Evolutionary conservation across 1,284 basidiomycete genomes (phyloP).

Genomic region (Xerocomus nothofagi): DNA sequence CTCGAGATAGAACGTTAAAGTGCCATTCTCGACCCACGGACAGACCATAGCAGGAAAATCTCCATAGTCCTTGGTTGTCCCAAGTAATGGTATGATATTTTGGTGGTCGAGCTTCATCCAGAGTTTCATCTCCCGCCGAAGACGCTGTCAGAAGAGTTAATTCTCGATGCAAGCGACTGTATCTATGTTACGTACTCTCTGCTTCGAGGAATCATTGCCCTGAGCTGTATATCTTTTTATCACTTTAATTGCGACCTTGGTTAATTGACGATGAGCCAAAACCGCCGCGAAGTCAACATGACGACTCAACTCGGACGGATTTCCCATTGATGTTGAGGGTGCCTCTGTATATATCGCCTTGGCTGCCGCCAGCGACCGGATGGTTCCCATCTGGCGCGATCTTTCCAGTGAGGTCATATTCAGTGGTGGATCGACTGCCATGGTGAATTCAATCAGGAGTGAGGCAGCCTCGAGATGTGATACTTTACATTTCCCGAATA

Average conservation of each 20-base stretch:
- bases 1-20: constrained; percentile 20
- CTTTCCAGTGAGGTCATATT: constrained; percentile 16
- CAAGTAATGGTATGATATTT: constrained; percentile 29
- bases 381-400: constrained; percentile 12
- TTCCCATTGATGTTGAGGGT: constrained; percentile 16
- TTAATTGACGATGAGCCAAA: neutral
- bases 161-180: neutral
- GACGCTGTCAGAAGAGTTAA: constrained; percentile 17
- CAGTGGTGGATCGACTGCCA: constrained; percentile 15
- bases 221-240: constrained; percentile 23
- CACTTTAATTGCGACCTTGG: constrained; percentile 27
- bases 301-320: constrained; percentile 21
- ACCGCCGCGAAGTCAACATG: neutral
- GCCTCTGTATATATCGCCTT: constrained; percentile 24
- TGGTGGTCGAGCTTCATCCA: constrained; percentile 25
- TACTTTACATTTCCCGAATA: constrained; percentile 16
- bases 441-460: neutral
- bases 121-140: constrained; percentile 28
- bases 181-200: constrained; percentile 6
- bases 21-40: constrained; percentile 30
- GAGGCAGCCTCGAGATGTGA: neutral
- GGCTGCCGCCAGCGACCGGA: constrained; percentile 23
- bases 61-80: constrained; percentile 25
- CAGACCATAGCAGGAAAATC: constrained; percentile 29
- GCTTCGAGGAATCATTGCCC: constrained; percentile 17